phyloP scores from a whole-genome alignment of 768 basidiomycete species.

The Suillus decipiens region DNA sequence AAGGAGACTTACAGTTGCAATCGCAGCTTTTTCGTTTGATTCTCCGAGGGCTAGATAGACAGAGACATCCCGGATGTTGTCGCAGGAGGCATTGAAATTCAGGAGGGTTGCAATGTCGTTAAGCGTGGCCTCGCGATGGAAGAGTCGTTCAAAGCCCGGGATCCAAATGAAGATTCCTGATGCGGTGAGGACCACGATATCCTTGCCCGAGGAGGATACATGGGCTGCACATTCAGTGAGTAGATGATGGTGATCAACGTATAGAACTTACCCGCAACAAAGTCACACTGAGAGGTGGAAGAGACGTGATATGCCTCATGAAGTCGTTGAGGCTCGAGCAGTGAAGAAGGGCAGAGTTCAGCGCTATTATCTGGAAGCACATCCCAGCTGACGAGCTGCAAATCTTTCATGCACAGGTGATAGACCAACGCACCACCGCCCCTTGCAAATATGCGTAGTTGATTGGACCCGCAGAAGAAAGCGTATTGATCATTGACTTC shows the following conservation, averaged over 20 bases:
- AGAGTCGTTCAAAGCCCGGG: slow-evolving; percentile 28
- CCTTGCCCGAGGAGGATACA: slow-evolving; percentile 48
- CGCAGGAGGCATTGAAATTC: slow-evolving; percentile 24
- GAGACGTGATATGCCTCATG: slow-evolving; percentile 11
- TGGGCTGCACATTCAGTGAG: slow-evolving; percentile 34
- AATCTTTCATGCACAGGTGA: slow-evolving; percentile 40
- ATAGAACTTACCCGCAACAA: slow-evolving; percentile 30
- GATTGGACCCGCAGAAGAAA: slow-evolving; percentile 54
- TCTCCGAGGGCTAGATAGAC: slow-evolving; percentile 51
- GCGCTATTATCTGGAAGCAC: slow-evolving; percentile 24
- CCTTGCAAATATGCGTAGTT: slow-evolving; percentile 58
- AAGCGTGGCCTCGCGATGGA: slow-evolving; percentile 39
- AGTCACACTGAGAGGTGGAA: slow-evolving; percentile 14
- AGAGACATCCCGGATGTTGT: slow-evolving; percentile 28
- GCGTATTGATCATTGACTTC: slow-evolving; percentile 61
- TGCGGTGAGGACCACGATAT: slow-evolving; percentile 31
- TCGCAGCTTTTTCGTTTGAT: slow-evolving; percentile 41
- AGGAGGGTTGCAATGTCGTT: slow-evolving; percentile 34
- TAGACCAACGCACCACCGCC: slow-evolving; percentile 45
- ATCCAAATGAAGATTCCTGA: slow-evolving; percentile 29
- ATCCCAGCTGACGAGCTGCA: slow-evolving; percentile 37
- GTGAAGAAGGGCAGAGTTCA: slow-evolving; percentile 11
- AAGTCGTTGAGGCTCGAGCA: slow-evolving; percentile 27
- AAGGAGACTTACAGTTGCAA: slow-evolving; percentile 45
- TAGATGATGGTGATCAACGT: neutral